Evolutionary conservation across 2,329 filamentous ascomycete species (phyloP), one percentile per base, ranked within the genome.

Genomic region (Epichloe gansuensis): DNA sequence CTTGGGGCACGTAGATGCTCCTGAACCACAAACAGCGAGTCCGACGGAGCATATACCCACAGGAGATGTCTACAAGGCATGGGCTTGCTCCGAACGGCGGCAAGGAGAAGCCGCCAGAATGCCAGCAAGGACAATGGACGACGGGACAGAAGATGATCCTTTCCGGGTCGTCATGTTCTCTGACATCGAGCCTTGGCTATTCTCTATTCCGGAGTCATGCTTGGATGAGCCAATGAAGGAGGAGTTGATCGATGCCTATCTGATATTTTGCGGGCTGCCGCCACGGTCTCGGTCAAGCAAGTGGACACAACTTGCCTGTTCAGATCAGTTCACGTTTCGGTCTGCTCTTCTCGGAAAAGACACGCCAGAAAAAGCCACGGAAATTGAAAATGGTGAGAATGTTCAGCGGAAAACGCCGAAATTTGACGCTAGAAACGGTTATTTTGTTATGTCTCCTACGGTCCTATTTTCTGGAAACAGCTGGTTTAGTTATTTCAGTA

Each of bases 111-210:
- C 69, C 43, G 74, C 83, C 8, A 72, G 70, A 42, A 70, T 82
- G 52, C 88, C 90, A 5, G 86, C 86, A 15, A 80, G 86, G 48
- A 85, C 85, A 0, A 73, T 86, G 55, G 89, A 96, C 63, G 82
- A 89, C 28, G 76, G 80, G 2, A 79, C 77, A 15, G 85, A 88
- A 57, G 85, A 91, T 54, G 91, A 96, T 61, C 86, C 89, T 0
- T 95, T 86, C 58, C 79, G 90, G 38, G 80, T 93, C 3, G 78
- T 95, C 46, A 79, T 96, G 62, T 90, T 83, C 59, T 79, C 82
- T 0, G 93, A 97, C 63, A 72, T 96, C 21, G 71, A 81, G 56
- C 74, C 78, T 0, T 74, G 86, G 31, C 62, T 95, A 2, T 69
- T 81, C 35, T 60, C 69, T 48, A 65, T 84, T 4, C 78, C 80